Conservation (phyloP, 805 yeast genomes). For the Zygosaccharomyces siamensis region DNA sequence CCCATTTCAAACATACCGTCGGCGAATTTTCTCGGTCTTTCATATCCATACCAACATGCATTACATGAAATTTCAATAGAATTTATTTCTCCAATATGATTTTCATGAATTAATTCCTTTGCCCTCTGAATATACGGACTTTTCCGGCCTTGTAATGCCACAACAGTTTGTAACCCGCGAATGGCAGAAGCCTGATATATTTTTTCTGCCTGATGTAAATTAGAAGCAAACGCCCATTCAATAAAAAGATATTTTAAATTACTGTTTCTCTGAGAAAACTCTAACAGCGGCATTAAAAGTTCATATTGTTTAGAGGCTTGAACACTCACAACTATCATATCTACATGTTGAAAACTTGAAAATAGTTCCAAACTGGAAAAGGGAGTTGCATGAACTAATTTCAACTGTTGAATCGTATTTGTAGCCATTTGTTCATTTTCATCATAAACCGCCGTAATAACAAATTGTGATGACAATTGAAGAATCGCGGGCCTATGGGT, state of each 20-base stretch:
- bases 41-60: constrained; percentile 34
- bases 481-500: constrained; percentile 30
- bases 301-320: constrained; percentile 22
- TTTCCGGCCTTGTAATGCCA: constrained; percentile 31
- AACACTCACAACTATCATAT: constrained; percentile 28
- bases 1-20: constrained; percentile 27
- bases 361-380: constrained; percentile 25
- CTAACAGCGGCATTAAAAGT: constrained; percentile 20
- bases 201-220: constrained; percentile 25
- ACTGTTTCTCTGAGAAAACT: constrained; percentile 20
- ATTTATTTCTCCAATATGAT: constrained; percentile 31
- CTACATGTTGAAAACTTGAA: constrained; percentile 22
- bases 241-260: constrained; percentile 27
- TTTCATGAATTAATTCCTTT: constrained; percentile 29
- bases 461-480: constrained; percentile 30
- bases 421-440: constrained; percentile 20
- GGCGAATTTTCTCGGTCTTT: constrained; percentile 27
- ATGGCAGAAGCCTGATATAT: constrained; percentile 24
- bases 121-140: constrained; percentile 32
- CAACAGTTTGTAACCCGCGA: constrained; percentile 29
- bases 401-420: constrained; percentile 23
- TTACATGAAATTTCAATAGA: constrained; percentile 31
- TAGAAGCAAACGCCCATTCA: constrained; percentile 30
- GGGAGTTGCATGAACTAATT: constrained; percentile 25
- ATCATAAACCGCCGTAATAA: constrained; percentile 27